Base-by-base conservation (phyloP, 352 stramenopile species). In the Saprolegnia diclina region DNA sequence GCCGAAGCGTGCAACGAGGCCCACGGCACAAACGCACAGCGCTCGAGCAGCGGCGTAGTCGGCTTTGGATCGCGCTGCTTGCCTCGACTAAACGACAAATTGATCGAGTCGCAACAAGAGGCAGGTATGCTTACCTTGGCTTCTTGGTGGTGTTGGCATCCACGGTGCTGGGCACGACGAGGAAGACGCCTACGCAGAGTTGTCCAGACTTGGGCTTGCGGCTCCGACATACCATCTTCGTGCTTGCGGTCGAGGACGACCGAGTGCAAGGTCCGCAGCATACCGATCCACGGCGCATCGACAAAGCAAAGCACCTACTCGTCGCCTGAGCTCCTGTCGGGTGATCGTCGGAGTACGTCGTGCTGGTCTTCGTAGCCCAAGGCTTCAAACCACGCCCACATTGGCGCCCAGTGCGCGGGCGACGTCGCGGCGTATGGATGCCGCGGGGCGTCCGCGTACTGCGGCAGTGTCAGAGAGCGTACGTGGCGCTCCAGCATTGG, bases 301-400 rank as follows among this genome's bases (percentile, higher is more conserved):
- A 61, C 53, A 21, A 44, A 44, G 19, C 19, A 37, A 24, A 44
- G 53, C 9, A 21, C 19, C 21, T 42, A 35, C 4, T 22, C 26
- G 19, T 48, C 11, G 42, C 42, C 2, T 35, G 29, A 48, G 42
- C 13, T 48, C 18, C 42, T 14, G 42, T 48, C 13, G 42, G 2
- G 11, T 3, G 42, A 3, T 48, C 42, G 3, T n/a, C 42, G 42
- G 26, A 19, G 7, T 42, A 61, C 53, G 26, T 61, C 11, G 22
- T 21, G 24, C 5, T 42, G 53, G 9, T 61, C 53, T 11, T 61
- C 53, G 26, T 61, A 61, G 14, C 22, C 53, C 19, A 61, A 24
- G 22, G 19, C 26, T 37, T 61, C 53, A 61, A 61, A 61, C 53
- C 53, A 42, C 10, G 22, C 16, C 53, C 53, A 61, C 22, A 61